Evolutionary conservation across 2,329 filamentous ascomycete genomes (phyloP), one percentile per base, ranked within the genome.

Genomic region (Verruconis gallopava): DNA sequence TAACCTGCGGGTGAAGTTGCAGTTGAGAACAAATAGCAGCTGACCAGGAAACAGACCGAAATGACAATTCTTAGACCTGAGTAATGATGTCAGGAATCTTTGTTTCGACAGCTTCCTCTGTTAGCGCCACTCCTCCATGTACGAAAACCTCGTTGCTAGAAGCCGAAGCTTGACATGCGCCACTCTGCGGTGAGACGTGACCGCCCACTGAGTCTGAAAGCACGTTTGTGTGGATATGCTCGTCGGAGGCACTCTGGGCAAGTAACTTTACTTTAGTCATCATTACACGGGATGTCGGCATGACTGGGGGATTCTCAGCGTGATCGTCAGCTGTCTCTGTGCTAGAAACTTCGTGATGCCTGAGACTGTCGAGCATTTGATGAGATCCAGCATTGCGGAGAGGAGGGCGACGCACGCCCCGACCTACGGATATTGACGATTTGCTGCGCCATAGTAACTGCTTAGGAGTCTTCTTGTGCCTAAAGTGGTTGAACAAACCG

Each of bases 71-170:
- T n/a, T 30, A 30, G 6, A n/a, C 25, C 25, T 30, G 25, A 30
- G 50, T 49, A n/a, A 55, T 47, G 21, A 61, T 50, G 41, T 65
- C 61, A 1, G 62, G 62, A 6, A 53, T 55, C 32, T 67, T 64
- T 21, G 63, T 56, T 46, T 66, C 65, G n/a, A 73, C 64, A 34
- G 66, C 69, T 52, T 76, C 73, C 50, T 78, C 73, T 3, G 68
- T 67, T 20, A 78, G 53, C 1, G 72, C 72, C 3, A 77, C 60
- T 2, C 73, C 73, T 12, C 67, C 63, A 2, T 63, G 58, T 1
- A 75, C 67, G 21, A 68, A 62, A 2, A 73, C 52, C 32, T 64
- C 60, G 18, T 14, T 15, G 34, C 34, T 36, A 18, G 34, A 36
- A 36, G 17, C 34, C n/a, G 17, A 36, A 15, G 12, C 34, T 36